Conservation (phyloP, 805 yeast genomes). For the Ogataea paradorogensis region DNA sequence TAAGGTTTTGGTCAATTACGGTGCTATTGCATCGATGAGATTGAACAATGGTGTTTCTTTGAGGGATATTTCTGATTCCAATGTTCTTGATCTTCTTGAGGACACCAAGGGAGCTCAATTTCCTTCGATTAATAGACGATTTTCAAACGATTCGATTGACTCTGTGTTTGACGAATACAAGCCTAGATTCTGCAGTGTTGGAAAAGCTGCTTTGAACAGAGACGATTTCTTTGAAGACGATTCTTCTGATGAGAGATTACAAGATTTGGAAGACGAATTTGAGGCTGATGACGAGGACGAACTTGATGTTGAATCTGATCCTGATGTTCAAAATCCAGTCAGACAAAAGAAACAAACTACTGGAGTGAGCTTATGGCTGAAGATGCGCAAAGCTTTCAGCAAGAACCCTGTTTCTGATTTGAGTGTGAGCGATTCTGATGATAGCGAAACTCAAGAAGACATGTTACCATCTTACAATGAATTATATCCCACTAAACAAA, state of each 20-base stretch:
- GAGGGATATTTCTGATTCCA: constrained; percentile 40
- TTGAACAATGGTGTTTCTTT: constrained; percentile 49
- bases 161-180: constrained; percentile 23
- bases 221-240: constrained; percentile 21
- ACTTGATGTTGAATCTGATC: constrained; percentile 3
- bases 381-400: constrained; percentile 31
- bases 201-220: constrained; percentile 17
- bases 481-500: constrained; percentile 55
- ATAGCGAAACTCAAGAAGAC: constrained; percentile 23
- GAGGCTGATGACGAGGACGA: constrained; percentile 26
- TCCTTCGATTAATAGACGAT: constrained; percentile 17
- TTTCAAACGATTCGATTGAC: constrained; percentile 31
- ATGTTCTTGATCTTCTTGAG: constrained; percentile 35
- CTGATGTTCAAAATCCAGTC: background rate
- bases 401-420: constrained; percentile 7
- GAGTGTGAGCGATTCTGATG: constrained; percentile 15
- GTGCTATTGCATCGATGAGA: constrained; percentile 53
- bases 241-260: background rate
- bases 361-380: constrained; percentile 30
- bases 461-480: constrained; percentile 73
- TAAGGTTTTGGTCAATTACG: constrained; percentile 57
- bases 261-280: constrained; percentile 12
- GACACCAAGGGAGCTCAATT: constrained; percentile 5
- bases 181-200: constrained; percentile 20
- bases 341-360: constrained; percentile 13